Conservation (phyloP, 2,329 filamentous ascomycete genomes). For the Diaporthe longicolla region DNA sequence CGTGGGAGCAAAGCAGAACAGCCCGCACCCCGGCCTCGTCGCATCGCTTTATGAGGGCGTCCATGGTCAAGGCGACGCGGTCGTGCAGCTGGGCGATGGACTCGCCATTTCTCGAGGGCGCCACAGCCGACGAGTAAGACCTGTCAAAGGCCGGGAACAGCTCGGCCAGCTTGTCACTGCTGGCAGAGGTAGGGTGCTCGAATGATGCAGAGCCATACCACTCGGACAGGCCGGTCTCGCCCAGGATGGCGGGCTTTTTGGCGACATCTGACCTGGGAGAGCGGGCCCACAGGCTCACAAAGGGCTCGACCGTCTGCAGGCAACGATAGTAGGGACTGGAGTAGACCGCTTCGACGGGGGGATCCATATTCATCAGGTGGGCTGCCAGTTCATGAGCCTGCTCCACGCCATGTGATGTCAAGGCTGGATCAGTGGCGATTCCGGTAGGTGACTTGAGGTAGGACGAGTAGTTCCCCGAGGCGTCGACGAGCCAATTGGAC, state of each 20-base stretch:
- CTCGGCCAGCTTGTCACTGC: constrained; percentile 70
- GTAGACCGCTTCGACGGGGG: constrained; percentile 83
- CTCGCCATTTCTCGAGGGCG: constrained; percentile 83
- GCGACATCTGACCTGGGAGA: constrained; percentile 46
- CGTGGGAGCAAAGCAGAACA: constrained; percentile 89
- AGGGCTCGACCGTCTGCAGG: constrained; percentile 84
- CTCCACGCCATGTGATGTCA: constrained; percentile 87
- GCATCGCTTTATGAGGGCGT: constrained; percentile 78
- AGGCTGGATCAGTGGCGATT: constrained; percentile 87
- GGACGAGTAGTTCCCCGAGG: constrained; percentile 80
- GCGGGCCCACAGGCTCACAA: constrained; percentile 60
- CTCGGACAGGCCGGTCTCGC: constrained; percentile 77
- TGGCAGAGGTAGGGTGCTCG: constrained; percentile 84
- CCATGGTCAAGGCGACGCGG: constrained; percentile 79
- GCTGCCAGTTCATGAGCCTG: constrained; percentile 84
- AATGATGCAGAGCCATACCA: constrained; percentile 93
- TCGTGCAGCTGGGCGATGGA: constrained; percentile 84
- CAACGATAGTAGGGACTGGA: constrained; percentile 90
- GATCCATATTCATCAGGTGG: constrained; percentile 73
- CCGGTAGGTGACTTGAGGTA: constrained; percentile 85
- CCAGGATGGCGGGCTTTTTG: constrained; percentile 57
- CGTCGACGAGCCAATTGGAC: constrained; percentile 89
- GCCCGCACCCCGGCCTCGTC: constrained; percentile 79
- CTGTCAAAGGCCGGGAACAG: constrained; percentile 77
- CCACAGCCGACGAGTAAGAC: constrained; percentile 72